Percentiles rank a stretch among this genome's conserved stretches.
Evolutionary conservation across 371 early-diverging fungal genomes (phyloP).

Genomic region (Circinella umbellata): DNA sequence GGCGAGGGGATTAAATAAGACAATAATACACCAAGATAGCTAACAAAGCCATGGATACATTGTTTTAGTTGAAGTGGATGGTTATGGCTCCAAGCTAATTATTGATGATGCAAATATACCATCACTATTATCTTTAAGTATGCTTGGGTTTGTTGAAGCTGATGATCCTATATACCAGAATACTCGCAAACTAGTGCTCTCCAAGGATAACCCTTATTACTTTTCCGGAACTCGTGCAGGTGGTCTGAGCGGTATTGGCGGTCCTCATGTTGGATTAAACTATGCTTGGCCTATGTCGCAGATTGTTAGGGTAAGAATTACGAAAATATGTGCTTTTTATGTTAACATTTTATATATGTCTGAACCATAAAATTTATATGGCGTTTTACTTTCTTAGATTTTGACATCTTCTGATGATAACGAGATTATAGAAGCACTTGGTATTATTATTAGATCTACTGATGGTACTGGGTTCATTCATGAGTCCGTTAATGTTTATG

Average conservation of each 20-base stretch:
- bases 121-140: constrained; percentile 63
- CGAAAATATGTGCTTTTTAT: too few species aligned
- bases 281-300: constrained; percentile 42
- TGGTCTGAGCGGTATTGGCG: constrained; percentile 71
- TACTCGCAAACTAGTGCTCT: constrained; percentile 61
- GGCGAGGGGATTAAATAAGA: too few species aligned
- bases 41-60: not conserved
- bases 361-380: not conserved
- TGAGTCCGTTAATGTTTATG: constrained; percentile 44
- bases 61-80: constrained; percentile 66
- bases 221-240: constrained; percentile 51
- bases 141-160: constrained; percentile 59
- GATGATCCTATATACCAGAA: constrained; percentile 60
- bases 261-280: constrained; percentile 58
- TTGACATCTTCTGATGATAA: constrained; percentile 31
- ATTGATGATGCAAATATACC: constrained; percentile 81
- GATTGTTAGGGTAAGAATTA: constrained; percentile 27
- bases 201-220: constrained; percentile 64
- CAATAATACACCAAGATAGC: too few species aligned
- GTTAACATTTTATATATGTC: not conserved
- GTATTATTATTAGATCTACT: constrained; percentile 34
- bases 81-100: constrained; percentile 63
- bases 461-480: constrained; percentile 45
- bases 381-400: constrained; percentile 16
- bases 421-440: constrained; percentile 39